phyloP scores from a whole-genome alignment of 2,329 filamentous ascomycete species.

The Pseudogymnoascus pannorum region DNA sequence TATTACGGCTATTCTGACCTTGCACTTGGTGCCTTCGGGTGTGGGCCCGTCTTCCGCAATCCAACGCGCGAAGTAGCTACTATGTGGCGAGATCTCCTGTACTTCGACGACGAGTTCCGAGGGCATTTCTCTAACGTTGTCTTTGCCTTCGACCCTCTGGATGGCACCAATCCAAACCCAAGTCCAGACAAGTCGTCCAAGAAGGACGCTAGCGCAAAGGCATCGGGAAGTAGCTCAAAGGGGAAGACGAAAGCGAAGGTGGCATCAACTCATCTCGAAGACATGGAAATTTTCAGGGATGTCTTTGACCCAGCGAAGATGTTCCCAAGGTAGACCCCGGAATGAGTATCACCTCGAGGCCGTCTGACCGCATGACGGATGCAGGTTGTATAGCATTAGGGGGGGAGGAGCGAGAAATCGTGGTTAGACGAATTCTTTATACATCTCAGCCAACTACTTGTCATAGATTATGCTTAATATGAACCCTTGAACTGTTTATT shows the following conservation, averaged over 20 bases:
- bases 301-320: constrained; percentile 45
- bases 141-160: constrained; percentile 54
- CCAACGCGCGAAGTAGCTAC: constrained; percentile 57
- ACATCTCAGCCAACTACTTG: constrained; percentile 3
- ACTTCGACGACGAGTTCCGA: constrained; percentile 54
- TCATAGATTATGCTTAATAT: constrained; percentile 9
- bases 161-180: constrained; percentile 22
- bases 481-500: constrained; percentile 1
- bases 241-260: constrained; percentile 27
- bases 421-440: not conserved
- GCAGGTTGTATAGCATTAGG: not conserved
- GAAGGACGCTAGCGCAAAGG: constrained; percentile 26
- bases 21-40: constrained; percentile 57
- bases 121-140: constrained; percentile 55
- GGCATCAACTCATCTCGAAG: constrained; percentile 24
- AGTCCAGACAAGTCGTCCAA: constrained; percentile 8
- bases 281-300: constrained; percentile 45
- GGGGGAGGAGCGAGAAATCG: not conserved
- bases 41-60: constrained; percentile 57
- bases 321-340: constrained; percentile 8
- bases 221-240: constrained; percentile 30
- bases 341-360: not conserved
- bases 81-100: constrained; percentile 58
- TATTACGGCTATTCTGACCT: constrained; percentile 50
- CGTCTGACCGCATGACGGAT: constrained; percentile 1